Evolutionary conservation across 345 rosid species (phyloP), one percentile per base, ranked within the genome.

Genomic region (Pelargonium nanum): DNA sequence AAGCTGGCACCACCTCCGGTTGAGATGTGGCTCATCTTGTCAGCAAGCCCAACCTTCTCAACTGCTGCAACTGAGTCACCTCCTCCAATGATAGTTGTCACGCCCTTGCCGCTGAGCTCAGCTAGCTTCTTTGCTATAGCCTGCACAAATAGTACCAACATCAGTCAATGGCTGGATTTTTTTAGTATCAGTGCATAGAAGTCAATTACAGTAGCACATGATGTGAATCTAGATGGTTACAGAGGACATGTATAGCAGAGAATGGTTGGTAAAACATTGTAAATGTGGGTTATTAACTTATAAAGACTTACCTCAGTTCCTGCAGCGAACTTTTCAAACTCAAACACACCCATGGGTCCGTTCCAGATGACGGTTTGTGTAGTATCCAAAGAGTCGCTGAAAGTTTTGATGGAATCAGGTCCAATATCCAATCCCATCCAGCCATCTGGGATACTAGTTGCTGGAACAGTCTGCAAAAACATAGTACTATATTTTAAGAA

Each of bases 301-400:
- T n/a, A n/a, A n/a, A n/a, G n/a, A n/a, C n/a, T 48, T 19, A 83
- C 92, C 87, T 86, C 89, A 26, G 96, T 91, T 72, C 98, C 98
- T 68, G 63, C 72, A 0, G 96, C 95, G 57, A 91, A 91, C 78
- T 91, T 85, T 0, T 82, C 89, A 67, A 81, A 91, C 65, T 91
- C 98, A 65, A 91, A 91, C 73, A 86, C 98, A 66, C 96, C 98
- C 98, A 91, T 91, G 15, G 98, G 98, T 69, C 98, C 96, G 21
- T 88, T 91, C 98, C 98, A 91, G 81, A 91, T 91, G 63, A 91
- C 76, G 50, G 98, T 91, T 70, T 91, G 56, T 72, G 95, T 85
- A 25, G 92, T 79, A 59, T 76, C 98, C 70, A 91, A 63, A 61
- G 87, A 90, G 0, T 83, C 85, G 12, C 53, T 83, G 82, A 91